Evolutionary conservation across 108 stramenopile genomes (phyloP), one percentile per base, ranked within the genome.

Genomic region (Hondaea fermentalgiana): DNA sequence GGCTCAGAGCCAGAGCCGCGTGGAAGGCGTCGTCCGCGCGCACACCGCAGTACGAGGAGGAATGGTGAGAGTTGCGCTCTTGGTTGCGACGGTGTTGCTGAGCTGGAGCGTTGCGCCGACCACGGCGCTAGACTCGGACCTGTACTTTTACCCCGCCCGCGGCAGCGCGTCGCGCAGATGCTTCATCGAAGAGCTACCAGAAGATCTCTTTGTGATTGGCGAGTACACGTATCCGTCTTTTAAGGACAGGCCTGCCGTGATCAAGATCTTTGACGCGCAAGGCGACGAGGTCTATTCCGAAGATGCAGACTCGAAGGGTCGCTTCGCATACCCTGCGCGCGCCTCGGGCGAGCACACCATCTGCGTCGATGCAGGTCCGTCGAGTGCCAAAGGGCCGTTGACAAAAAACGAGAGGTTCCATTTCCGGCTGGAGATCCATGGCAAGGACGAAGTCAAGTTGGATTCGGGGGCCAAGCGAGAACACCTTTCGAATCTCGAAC

Each of bases 171-270:
- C 87, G 76, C 76, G 21, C 4, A 29, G 89, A 5, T 89, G 89
- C 49, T 89, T 89, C 57, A 10, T 89, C 12, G 89, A 89, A 59
- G 89, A 89, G 59, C 5, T 87, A 8, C 83, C 89, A 6, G 51
- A 23, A n/a, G 76, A 89, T n/a, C 87, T 69, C 42, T 23, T 89
- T 8, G 59, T 89, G 5, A 47, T 89, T 4, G 72, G 76, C 76
- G 76, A 83, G n/a, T 83, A 83, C 76, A 35, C 19, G 76, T 28
- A 83, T 23, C 19, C 76, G 45, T 2, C 19, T 0, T 43, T 16
- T 1, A 35, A 8, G 6, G 6, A 43, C 2, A 8, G 28, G 17
- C 51, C 45, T 17, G 76, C 76, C 23, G 76, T 53, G 17, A 23
- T 83, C 17, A 83, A 47, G 45, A 53, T 83, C 28, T 83, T 21